Evolutionary conservation across 176 grass and related monocot genomes (phyloP).

Genomic region (maize (Zea mays)): Zm-B73-REFERENCE-NAM-5.0 NC_050105.1:136335001-136335500

Average conservation of each 20-base stretch:
- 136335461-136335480: background rate
- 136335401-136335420: background rate
- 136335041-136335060: too few species aligned
- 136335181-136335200: background rate
- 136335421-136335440: background rate
- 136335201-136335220: background rate
- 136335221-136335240: background rate
- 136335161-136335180: background rate
- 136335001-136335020: too few species aligned
- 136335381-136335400: constrained; percentile 12
- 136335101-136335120: too few species aligned
- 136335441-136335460: background rate
- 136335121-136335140: background rate
- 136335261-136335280: background rate
- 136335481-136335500: constrained; percentile 16
- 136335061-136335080: too few species aligned
- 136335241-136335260: background rate
- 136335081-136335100: background rate
- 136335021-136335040: too few species aligned
- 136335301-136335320: constrained; percentile 16
- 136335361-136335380: constrained; percentile 41
- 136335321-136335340: background rate
- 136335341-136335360: constrained; percentile 24
- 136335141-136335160: background rate
- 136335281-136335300: background rate